Percentiles rank a stretch among this genome's conserved stretches.
Evolutionary conservation across 352 stramenopile genomes (phyloP).

Genomic region (Phytophthora fragariae): DNA sequence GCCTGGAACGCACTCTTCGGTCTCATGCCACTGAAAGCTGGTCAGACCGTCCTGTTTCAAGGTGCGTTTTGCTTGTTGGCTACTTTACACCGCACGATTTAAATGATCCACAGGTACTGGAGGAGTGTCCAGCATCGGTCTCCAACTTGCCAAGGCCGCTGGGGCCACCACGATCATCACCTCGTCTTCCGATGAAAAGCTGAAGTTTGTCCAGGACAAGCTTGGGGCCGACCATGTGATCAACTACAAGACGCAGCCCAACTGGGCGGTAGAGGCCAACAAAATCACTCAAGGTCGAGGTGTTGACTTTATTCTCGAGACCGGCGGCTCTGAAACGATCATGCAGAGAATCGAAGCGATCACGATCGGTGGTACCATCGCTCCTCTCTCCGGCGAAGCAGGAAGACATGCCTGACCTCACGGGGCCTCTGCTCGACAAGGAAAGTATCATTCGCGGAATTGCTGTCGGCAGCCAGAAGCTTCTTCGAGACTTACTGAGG

Average conservation of each 20-base stretch:
- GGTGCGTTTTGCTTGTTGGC: neutral
- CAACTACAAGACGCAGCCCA: conserved; percentile 12
- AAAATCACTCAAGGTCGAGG: conserved; percentile 2
- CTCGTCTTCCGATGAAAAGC: conserved; percentile 12
- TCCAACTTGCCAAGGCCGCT: conserved; percentile 24
- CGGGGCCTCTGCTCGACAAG: neutral
- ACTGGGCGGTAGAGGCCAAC: too few relatives aligned
- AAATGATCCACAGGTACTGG: conserved; percentile 4
- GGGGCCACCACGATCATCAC: conserved; percentile 21
- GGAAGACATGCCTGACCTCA: conserved; percentile 12
- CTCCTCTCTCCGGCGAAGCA: conserved; percentile 8
- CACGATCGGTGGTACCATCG: neutral
- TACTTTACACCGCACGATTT: neutral
- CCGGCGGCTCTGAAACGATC: conserved; percentile 6
- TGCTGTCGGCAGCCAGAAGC: conserved; percentile 1
- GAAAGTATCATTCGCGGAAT: conserved; percentile 10
- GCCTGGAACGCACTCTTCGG: conserved; percentile 14
- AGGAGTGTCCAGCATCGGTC: conserved; percentile 16
- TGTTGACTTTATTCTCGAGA: conserved; percentile 14
- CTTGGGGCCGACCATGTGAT: conserved; percentile 13
- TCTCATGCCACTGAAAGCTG: neutral
- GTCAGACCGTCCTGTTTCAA: conserved; percentile 12
- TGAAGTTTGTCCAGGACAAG: conserved; percentile 16
- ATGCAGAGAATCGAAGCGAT: conserved; percentile 10
- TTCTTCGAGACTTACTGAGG: conserved; percentile 7